Evolutionary conservation across 495 filamentous ascomycete species (phyloP), one percentile per base, ranked within the genome.

Genomic region (Tuber aestivum): DNA sequence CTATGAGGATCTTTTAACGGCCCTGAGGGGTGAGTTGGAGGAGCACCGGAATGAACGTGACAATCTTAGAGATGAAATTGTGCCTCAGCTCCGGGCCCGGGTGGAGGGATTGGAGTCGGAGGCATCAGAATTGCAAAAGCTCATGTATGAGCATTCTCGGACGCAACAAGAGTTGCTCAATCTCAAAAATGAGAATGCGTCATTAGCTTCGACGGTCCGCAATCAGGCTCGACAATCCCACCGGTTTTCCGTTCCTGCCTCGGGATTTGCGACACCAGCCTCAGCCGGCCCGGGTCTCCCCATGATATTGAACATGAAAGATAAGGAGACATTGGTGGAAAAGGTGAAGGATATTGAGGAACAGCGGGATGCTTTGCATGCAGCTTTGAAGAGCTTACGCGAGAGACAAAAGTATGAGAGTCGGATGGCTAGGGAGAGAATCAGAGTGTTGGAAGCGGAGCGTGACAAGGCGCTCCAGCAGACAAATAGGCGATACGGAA

Each of bases 331-430:
- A n/a, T 83, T 93, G 40, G 89, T 90, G 20, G 95, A 99, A 44
- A 89, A 93, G 50, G 86, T 97, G 21, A 95, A 96, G 83, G 94
- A 97, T 78, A 90, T 97, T 50, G 96, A 99, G 84, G 89, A 90
- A 56, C 95, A 99, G 85, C 91, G 95, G 37, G 95, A 99, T 84
- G 94, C 94, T 20, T 86, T 99, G 21, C 95, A 98, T 85, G 87
- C 88, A 50, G 92, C 95, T 35, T 85, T 99, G 74, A 92, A 90
- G 83, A 93, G 89, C 76, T 86, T 99, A n/a, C 88, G 97, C n/a
- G 90, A 94, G 69, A 90, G 95, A 70, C 93, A 97, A 73, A 89
- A 92, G 72, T 89, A 90, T 80, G 93, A 97, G 83, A 90, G 90
- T 71, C 89, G 89, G 70, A 92, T 95, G 78, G 92, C 93, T 77